Evolutionary conservation across 1,284 basidiomycete genomes (phyloP).

Genomic region (Apiotrichum mycotoxinovorans): DNA sequence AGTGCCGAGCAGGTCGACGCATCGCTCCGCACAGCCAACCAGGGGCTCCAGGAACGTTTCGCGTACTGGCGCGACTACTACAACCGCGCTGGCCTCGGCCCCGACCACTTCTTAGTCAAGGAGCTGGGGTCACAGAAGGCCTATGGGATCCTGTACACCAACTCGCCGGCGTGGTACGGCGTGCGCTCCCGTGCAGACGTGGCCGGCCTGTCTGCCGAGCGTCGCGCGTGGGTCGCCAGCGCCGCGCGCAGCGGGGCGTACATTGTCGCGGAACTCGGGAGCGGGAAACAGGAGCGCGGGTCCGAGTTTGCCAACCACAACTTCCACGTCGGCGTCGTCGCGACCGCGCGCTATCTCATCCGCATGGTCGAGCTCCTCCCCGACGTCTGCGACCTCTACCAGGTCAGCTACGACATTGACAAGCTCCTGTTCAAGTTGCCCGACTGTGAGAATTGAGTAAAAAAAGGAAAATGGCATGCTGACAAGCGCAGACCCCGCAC

Average conservation of each 20-base stretch:
- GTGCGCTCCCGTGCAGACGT: neutral
- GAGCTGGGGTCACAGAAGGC: constrained; percentile 5
- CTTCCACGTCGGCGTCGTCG: constrained; percentile 10
- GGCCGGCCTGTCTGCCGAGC: neutral
- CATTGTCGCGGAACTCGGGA: neutral
- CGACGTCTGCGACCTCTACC: constrained; percentile 4
- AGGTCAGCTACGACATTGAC: constrained; percentile 11
- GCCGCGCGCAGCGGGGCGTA: neutral
- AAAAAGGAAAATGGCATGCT: neutral
- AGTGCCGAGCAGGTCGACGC: neutral
- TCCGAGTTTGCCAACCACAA: constrained; percentile 4
- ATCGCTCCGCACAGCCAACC: neutral
- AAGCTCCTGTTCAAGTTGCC: constrained; percentile 42
- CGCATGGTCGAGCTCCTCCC: constrained; percentile 13
- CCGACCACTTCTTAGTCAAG: constrained; percentile 11
- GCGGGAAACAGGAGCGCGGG: constrained; percentile 1
- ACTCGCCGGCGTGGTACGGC: constrained; percentile 1
- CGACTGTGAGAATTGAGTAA: neutral
- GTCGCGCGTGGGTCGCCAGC: neutral
- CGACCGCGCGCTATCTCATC: constrained; percentile 9
- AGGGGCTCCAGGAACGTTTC: neutral
- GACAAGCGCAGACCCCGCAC: constrained; percentile 7
- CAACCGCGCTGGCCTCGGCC: neutral
- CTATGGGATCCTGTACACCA: neutral
- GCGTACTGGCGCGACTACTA: neutral